Evolutionary conservation across 176 grass and related monocot species (phyloP).

Genomic region (Triticum dicoccoides): DNA sequence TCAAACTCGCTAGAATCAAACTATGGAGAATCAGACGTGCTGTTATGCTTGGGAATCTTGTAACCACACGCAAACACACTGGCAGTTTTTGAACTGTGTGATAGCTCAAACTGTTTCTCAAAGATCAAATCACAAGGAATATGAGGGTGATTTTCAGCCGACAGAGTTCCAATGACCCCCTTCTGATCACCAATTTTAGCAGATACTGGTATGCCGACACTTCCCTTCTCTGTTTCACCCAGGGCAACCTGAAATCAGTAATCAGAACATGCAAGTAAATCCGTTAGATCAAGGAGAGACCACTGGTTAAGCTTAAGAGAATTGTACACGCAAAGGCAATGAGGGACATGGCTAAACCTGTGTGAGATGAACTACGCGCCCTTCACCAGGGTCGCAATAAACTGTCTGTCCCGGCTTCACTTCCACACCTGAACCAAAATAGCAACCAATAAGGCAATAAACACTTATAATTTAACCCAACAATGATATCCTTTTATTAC

Average conservation of each 20-base stretch:
- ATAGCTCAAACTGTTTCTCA: slow-evolving; percentile 70
- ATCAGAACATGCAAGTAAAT: not conserved
- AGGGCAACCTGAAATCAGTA: slow-evolving; percentile 43
- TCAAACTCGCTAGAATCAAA: not conserved
- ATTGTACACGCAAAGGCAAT: not conserved
- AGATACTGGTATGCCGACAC: slow-evolving; percentile 44
- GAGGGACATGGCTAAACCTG: slow-evolving; percentile 48
- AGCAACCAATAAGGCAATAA: not conserved
- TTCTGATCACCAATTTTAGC: slow-evolving; percentile 58
- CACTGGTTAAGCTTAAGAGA: not conserved
- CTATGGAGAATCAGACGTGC: not conserved
- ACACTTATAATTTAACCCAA: not conserved
- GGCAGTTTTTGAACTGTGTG: slow-evolving; percentile 64
- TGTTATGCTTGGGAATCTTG: slow-evolving; percentile 19
- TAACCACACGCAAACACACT: slow-evolving; percentile 74
- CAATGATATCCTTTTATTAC: not conserved
- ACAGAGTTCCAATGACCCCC: slow-evolving; percentile 69
- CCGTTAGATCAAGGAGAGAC: not conserved
- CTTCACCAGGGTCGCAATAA: slow-evolving; percentile 40
- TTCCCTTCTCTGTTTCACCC: slow-evolving; percentile 52
- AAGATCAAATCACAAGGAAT: slow-evolving; percentile 63
- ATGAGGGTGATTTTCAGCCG: slow-evolving; percentile 54
- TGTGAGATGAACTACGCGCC: slow-evolving; percentile 57
- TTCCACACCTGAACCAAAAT: slow-evolving; percentile 55
- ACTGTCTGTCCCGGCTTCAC: slow-evolving; percentile 69